phyloP scores from a whole-genome alignment of 176 grass and related monocot species.

The Urochloa ruziziensis region DNA sequence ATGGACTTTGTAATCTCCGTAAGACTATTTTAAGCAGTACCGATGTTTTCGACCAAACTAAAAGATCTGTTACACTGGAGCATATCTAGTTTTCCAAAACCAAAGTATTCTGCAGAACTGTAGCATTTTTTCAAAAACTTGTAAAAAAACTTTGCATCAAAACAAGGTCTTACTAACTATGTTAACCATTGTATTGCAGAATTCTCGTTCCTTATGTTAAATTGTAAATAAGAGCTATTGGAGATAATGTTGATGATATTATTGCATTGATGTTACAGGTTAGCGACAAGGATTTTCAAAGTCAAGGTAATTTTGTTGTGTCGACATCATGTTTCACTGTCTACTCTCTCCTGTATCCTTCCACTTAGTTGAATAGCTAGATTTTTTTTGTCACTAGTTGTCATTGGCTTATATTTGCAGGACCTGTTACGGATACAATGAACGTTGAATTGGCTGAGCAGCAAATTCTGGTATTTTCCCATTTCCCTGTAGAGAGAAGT shows the following conservation, averaged over 20 bases:
- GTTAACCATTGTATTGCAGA: background rate
- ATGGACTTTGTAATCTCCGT: background rate
- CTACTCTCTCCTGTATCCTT: background rate
- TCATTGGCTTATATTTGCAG: constrained; percentile 47
- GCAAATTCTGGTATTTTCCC: constrained; percentile 88
- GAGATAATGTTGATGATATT: constrained; percentile 27
- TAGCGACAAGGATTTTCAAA: constrained; percentile 51
- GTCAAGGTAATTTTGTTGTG: constrained; percentile 51
- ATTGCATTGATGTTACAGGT: constrained; percentile 57
- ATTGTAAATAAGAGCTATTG: constrained; percentile 8
- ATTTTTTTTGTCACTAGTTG: constrained; percentile 17
- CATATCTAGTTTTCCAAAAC: background rate
- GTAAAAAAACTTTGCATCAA: background rate
- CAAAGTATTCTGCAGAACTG: background rate
- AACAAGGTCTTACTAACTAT: background rate
- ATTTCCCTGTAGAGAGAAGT: background rate
- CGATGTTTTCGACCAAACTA: too few species aligned
- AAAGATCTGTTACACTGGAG: background rate
- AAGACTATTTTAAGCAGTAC: too few species aligned
- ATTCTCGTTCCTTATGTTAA: background rate
- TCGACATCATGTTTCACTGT: constrained; percentile 1
- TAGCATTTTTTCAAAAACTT: background rate
- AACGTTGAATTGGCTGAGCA: constrained; percentile 78
- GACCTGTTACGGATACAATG: constrained; percentile 54
- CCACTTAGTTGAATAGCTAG: constrained; percentile 4